Evolutionary conservation across 345 rosid species (phyloP), one percentile per base, ranked within the genome.

Genomic region (Gossypium anomalum): DNA sequence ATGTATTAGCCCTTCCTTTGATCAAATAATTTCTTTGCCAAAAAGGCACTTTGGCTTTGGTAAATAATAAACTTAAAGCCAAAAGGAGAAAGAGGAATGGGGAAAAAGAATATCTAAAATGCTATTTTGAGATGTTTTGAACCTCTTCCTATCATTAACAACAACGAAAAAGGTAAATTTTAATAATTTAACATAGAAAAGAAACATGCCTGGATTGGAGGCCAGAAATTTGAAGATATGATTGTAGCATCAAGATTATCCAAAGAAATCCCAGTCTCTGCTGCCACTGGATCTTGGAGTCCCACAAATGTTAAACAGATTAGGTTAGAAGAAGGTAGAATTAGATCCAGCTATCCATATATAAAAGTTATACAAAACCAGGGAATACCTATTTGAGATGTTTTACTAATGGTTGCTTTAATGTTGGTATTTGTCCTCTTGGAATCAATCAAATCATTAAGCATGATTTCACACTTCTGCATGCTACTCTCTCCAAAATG

Each of bases 391-490:
- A 79, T 73, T 81, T 82, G 89, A 72, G 86, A 82, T 86, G 86
- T 79, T 64, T 89, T 81, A 4, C 72, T 77, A 52, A 82, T 75
- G 2, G 89, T 84, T 76, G 87, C 85, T 85, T 91, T 95, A 64
- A 95, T 88, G 80, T 88, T 93, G 57, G 90, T 84, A 83, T 90
- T 93, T 66, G 89, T 92, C 87, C 97, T 95, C 85, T 95, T 95
- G 49, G 99, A 95, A 85, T 91, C 96, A 81, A 91, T 95, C 76
- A 95, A 81, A 84, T 95, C 99, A 78, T 93, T 95, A 70, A 95
- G 86, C 99, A 95, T 95, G 55, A 95, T 95, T 87, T 95, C 99
- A 79, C 99, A 95, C 84, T 86, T 91, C 74, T 93, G 97, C 98
- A 93, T 93, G 84, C 97, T 91, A 25, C 87, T 88, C 79, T 95